A percentile compares a stretch with the other conserved stretches of the same genome.
phyloP scores from a whole-genome alignment of 306 rosid genomes.

The Senna siamea region DNA sequence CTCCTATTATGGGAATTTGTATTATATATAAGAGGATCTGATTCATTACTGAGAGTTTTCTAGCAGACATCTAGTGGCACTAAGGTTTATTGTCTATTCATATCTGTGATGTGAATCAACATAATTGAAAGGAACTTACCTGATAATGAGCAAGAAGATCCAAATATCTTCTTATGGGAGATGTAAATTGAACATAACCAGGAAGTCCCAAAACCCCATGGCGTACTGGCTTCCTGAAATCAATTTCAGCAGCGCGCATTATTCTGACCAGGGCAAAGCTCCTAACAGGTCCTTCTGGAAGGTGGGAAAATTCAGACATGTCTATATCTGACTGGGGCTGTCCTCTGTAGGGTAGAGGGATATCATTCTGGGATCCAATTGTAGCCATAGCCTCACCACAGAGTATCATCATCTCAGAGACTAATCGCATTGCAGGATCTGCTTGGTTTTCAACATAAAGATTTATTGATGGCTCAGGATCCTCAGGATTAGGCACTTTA shows the following conservation, averaged over 20 bases:
- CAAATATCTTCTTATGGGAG: slow-evolving; percentile 97
- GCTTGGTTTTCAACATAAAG: slow-evolving; percentile 95
- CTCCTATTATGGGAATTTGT: background rate
- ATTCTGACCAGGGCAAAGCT: slow-evolving; percentile 78
- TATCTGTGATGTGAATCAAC: background rate
- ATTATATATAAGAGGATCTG: background rate
- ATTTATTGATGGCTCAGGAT: slow-evolving; percentile 78
- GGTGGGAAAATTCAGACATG: slow-evolving; percentile 77
- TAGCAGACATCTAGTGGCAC: slow-evolving; percentile 23
- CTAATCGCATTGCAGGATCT: slow-evolving; percentile 94
- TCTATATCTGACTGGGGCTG: slow-evolving; percentile 92
- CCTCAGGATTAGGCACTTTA: slow-evolving; percentile 86
- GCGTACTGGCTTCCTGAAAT: slow-evolving; percentile 91
- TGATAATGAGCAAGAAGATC: slow-evolving; percentile 98
- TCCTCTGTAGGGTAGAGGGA: slow-evolving; percentile 95
- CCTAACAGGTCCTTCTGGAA: slow-evolving; percentile 99
- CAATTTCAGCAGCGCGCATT: slow-evolving; percentile 98
- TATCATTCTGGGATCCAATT: slow-evolving; percentile 73
- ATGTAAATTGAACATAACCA: slow-evolving; percentile 96
- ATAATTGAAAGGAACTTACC: slow-evolving; percentile 47
- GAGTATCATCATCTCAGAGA: slow-evolving; percentile 95
- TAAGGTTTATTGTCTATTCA: slow-evolving; percentile 14
- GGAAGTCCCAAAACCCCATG: slow-evolving; percentile 91
- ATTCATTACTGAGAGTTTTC: background rate
- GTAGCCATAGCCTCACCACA: slow-evolving; percentile 95